These are phyloP conservation scores for Cyberlindnera mississippiensis DNA, from an alignment of 805 yeast species.

Conservation along the genomic window DNA sequence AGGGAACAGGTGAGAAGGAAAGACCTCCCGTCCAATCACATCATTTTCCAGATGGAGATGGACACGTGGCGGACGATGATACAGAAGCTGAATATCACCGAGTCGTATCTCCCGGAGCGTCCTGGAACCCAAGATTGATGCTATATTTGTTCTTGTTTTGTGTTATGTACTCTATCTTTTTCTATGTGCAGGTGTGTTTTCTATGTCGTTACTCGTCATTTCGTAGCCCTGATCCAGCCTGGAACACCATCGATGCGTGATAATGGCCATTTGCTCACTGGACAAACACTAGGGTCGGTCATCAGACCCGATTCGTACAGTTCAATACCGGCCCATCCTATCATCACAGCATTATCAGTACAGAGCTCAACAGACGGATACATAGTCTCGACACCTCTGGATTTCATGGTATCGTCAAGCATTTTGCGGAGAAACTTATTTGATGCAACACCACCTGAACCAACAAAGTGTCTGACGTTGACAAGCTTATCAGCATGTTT, in stretches of 20 bases:
- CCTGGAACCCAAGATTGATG: no score
- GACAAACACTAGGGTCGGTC: conserved; percentile 54
- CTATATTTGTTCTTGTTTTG: no score
- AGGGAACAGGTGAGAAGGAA: conserved; percentile 26
- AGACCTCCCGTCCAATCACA: conserved; percentile 45
- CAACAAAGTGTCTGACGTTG: conserved; percentile 54
- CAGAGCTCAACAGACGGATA: conserved; percentile 74
- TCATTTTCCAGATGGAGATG: conserved; percentile 68
- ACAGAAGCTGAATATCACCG: conserved; percentile 49
- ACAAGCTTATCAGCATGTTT: conserved; percentile 38
- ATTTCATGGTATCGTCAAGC: conserved; percentile 37
- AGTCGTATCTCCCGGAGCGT: conserved; percentile 44
- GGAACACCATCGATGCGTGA: conserved; percentile 41
- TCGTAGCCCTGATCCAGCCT: conserved; percentile 41
- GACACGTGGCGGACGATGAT: conserved; percentile 61
- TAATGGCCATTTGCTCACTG: conserved; percentile 82
- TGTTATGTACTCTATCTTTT: neutral
- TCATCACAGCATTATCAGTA: conserved; percentile 96
- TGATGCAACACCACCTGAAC: conserved; percentile 95
- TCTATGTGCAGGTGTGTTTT: conserved; percentile 1
- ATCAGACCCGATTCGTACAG: conserved; percentile 49
- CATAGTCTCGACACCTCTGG: conserved; percentile 38
- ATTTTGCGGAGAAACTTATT: conserved; percentile 52
- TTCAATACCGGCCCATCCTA: conserved; percentile 96
- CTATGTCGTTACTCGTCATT: neutral